Conservation (phyloP, 2,329 filamentous ascomycete genomes). For the Boeremia exigua region DNA sequence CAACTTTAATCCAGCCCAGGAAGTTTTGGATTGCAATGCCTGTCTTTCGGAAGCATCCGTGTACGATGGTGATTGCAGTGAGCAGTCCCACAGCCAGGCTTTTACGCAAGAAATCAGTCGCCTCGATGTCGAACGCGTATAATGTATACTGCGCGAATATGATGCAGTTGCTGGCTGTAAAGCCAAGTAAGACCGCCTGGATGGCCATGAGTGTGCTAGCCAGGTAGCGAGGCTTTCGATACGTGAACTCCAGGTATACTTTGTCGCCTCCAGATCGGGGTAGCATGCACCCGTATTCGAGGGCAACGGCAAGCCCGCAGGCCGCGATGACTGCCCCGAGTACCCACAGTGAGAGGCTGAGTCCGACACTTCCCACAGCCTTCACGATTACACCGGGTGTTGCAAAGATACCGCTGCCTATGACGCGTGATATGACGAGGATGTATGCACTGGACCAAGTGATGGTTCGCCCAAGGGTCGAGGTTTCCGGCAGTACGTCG, state of each 20-base stretch:
- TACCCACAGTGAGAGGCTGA: conserved; percentile 68
- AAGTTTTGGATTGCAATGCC: conserved; percentile 50
- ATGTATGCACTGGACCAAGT: conserved; percentile 70
- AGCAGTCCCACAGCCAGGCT: conserved; percentile 52
- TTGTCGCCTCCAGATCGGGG: conserved; percentile 71
- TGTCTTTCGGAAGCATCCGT: conserved; percentile 46
- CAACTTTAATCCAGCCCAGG: conserved; percentile 51
- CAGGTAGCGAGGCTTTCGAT: conserved; percentile 67
- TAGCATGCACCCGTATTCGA: conserved; percentile 75
- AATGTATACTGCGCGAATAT: conserved; percentile 71
- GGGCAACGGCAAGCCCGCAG: conserved; percentile 65
- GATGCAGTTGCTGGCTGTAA: conserved; percentile 73
- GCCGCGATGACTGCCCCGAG: conserved; percentile 67
- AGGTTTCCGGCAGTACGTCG: conserved; percentile 65
- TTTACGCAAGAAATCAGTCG: conserved; percentile 61
- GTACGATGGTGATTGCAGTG: conserved; percentile 47
- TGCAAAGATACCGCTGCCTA: conserved; percentile 75
- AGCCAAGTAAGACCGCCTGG: conserved; percentile 68
- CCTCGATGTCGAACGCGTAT: conserved; percentile 62
- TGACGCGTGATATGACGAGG: conserved; percentile 70
- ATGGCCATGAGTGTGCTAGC: conserved; percentile 69
- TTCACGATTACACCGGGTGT: conserved; percentile 72
- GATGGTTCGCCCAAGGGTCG: conserved; percentile 64
- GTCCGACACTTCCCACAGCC: conserved; percentile 69
- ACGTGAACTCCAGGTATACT: conserved; percentile 74